Percentiles rank a stretch among this genome's conserved stretches.
These are phyloP conservation scores for Phytophthora lateralis DNA, from an alignment of 352 stramenopile species.

Conservation along the genomic window DNA sequence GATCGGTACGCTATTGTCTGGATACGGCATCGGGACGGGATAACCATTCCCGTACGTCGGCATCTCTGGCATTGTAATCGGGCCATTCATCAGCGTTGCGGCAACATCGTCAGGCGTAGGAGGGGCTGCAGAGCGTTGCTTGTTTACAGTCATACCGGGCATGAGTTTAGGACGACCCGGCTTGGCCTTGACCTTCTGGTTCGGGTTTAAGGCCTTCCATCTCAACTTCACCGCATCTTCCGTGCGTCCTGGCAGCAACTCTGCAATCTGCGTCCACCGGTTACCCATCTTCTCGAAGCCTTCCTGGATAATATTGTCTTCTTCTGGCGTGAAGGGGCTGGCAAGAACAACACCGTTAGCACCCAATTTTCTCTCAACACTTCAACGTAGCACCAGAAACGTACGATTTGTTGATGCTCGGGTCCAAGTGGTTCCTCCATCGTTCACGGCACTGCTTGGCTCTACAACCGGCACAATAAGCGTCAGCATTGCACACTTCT, in stretches of 20 bases:
- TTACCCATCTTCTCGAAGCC: slow-evolving; percentile 93
- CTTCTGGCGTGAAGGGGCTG: slow-evolving; percentile 85
- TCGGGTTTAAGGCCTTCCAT: slow-evolving; percentile 78
- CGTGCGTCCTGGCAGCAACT: slow-evolving; percentile 81
- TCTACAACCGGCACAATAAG: slow-evolving; percentile 46
- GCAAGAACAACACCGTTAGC: slow-evolving; percentile 5
- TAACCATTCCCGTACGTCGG: slow-evolving; percentile 27
- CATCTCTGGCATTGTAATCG: slow-evolving; percentile 36
- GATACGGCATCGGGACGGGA: slow-evolving; percentile 16
- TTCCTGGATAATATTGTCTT: slow-evolving; percentile 94
- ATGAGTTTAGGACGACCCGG: slow-evolving; percentile 66
- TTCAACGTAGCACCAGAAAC: slow-evolving; percentile 7
- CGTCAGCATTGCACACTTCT: slow-evolving; percentile 3
- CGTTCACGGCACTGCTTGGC: slow-evolving; percentile 96
- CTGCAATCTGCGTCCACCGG: slow-evolving; percentile 94
- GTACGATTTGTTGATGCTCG: slow-evolving; percentile 89
- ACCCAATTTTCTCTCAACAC: neutral
- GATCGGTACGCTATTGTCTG: slow-evolving; percentile 27
- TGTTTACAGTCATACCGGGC: slow-evolving; percentile 56
- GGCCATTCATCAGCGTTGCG: slow-evolving; percentile 44
- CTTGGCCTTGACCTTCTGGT: slow-evolving; percentile 61
- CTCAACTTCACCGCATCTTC: slow-evolving; percentile 90
- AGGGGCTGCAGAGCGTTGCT: slow-evolving; percentile 44
- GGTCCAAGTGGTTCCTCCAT: slow-evolving; percentile 97
- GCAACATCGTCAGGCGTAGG: slow-evolving; percentile 66